phyloP scores from a whole-genome alignment of 495 filamentous ascomycete species.

The Hypoxylon perforatum region DNA sequence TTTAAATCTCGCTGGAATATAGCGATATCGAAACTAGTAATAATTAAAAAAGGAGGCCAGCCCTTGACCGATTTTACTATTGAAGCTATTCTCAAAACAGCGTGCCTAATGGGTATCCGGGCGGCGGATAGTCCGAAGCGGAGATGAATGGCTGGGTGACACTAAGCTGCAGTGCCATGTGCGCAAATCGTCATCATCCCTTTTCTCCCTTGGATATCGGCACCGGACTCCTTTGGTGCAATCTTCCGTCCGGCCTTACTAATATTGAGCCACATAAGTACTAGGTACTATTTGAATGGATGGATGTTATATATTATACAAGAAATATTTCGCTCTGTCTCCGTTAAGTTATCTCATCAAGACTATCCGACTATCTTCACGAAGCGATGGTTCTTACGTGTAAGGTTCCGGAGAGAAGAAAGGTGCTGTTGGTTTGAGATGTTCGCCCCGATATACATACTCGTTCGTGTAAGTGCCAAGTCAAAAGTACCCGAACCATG shows the following conservation, averaged over 20 bases:
- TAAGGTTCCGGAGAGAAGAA: background rate
- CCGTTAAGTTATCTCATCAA: background rate
- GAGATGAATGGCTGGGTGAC: conserved; percentile 32
- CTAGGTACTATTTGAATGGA: background rate
- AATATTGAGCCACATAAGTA: background rate
- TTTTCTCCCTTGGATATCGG: conserved; percentile 17
- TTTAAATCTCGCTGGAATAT: too few species aligned
- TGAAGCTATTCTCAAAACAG: background rate
- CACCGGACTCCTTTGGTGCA: conserved; percentile 30
- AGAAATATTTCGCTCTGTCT: background rate
- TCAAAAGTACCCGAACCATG: conserved; percentile 10
- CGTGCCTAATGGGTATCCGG: conserved; percentile 17
- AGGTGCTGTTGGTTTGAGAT: background rate
- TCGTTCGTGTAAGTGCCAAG: conserved; percentile 17
- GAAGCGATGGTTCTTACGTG: conserved; percentile 13
- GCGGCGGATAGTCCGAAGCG: conserved; percentile 37
- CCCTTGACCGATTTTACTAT: background rate
- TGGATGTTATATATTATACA: background rate
- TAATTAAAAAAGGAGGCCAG: too few species aligned
- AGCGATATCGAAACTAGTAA: too few species aligned
- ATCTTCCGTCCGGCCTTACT: conserved; percentile 33
- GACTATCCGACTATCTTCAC: background rate
- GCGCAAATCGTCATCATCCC: conserved; percentile 30
- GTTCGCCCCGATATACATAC: conserved; percentile 2
- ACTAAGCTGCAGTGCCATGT: conserved; percentile 36